Evolutionary conservation across 2,329 filamentous ascomycete species (phyloP), one percentile per base, ranked within the genome.

Genomic region (Paraphoma sp.): DNA sequence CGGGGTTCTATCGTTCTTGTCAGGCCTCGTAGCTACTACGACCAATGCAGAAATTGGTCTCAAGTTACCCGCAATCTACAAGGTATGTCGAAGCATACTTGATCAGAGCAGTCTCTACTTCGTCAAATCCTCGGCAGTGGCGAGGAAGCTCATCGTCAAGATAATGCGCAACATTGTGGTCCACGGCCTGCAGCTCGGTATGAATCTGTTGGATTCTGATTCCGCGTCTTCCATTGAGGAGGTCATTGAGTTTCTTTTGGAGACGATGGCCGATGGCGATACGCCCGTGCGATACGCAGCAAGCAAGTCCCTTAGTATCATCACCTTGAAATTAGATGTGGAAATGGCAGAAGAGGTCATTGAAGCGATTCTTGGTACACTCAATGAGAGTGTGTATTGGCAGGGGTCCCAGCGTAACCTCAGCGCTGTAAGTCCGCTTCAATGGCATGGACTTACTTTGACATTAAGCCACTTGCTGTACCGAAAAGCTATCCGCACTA

Each of bases 391-490:
- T 54, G 77, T 92, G 75, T 63, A 87, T 83, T 75, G 80, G 67
- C 82, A 86, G 63, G 81, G 80, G 38, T 70, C 72, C 2, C 76
- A 78, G 41, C 81, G 84, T 41, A 87, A 95, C 71, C 79, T 96
- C 36, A 88, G 87, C 42, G 87, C 88, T 8, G 92, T 96, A 12
- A 88, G 96, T 73, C 85, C 91, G 14, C 82, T 94, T 28, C 88
- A 89, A 75, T 99, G 95, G 95, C 95, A 99, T 74, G 95, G 95
- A 0, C 77, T 97, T 38, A 93, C 93, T 68, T 83, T 99, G 44
- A 95, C 95, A 0, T 81, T 99, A 3, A 89, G 92, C 0, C 92
- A 98, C 74, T 80, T 96, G 1, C 82, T 98, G 1, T 97, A 96
- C 77, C 88, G 92, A 49, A 87, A 90, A 40, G 93, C 93, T 0